phyloP scores from a whole-genome alignment of 139 green algal genomes.

The Astrephomene gubernaculifera region DNA sequence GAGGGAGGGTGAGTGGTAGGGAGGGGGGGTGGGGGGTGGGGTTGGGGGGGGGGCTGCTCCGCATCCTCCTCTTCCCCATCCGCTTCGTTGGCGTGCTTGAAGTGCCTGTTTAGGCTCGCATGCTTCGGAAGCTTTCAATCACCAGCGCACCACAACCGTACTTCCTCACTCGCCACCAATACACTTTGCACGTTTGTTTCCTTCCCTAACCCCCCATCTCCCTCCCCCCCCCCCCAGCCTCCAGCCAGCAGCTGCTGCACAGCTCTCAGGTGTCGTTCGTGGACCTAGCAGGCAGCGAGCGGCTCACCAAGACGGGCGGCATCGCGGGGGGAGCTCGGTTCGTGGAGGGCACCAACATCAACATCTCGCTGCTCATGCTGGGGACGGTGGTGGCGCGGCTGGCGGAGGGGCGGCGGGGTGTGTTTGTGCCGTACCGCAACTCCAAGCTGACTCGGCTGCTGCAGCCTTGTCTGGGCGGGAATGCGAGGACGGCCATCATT shows the following conservation, averaged over 20 bases:
- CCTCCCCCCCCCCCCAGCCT: background rate
- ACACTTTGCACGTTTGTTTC: no score
- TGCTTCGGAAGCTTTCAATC: no score
- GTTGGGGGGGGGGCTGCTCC: background rate
- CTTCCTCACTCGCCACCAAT: background rate
- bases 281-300: slow-evolving; percentile 68
- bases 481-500: slow-evolving; percentile 58
- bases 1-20: background rate
- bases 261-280: slow-evolving; percentile 59
- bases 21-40: background rate
- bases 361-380: slow-evolving; percentile 64
- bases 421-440: slow-evolving; percentile 77
- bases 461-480: slow-evolving; percentile 62
- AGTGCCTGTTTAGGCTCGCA: no score
- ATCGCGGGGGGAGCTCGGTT: slow-evolving; percentile 49
- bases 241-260: slow-evolving; percentile 13
- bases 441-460: slow-evolving; percentile 79
- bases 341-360: slow-evolving; percentile 66
- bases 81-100: background rate
- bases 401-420: slow-evolving; percentile 39
- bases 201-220: background rate
- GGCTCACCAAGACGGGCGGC: slow-evolving; percentile 52
- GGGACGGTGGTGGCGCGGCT: slow-evolving; percentile 63
- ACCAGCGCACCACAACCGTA: background rate
- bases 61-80: background rate